These are phyloP conservation scores for Cercophora sp. DNA, from an alignment of 495 filamentous ascomycete genomes.

Conservation along the genomic window DNA sequence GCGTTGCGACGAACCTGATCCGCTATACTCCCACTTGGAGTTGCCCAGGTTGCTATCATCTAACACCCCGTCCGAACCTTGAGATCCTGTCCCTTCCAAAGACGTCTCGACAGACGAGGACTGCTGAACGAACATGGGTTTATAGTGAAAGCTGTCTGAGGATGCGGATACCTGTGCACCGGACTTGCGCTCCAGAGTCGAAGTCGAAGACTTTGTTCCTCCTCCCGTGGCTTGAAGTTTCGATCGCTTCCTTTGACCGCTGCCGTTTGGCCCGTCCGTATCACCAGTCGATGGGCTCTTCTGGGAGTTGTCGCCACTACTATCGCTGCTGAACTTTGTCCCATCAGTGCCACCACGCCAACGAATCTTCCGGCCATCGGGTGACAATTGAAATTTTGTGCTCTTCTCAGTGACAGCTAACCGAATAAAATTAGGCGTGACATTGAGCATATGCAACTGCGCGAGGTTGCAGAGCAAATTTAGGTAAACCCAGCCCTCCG, in stretches of 20 bases:
- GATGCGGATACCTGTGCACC: conserved; percentile 32
- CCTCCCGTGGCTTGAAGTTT: conserved; percentile 25
- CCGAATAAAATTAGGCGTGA: conserved; percentile 68
- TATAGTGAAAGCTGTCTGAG: conserved; percentile 56
- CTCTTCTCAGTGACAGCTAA: conserved; percentile 62
- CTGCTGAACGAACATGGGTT: conserved; percentile 56
- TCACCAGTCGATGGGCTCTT: conserved; percentile 38
- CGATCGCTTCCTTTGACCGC: conserved; percentile 35
- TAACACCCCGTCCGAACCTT: conserved; percentile 13
- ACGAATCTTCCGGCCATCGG: conserved; percentile 67
- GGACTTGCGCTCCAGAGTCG: conserved; percentile 36
- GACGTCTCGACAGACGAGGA: conserved; percentile 43
- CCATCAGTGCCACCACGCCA: conserved; percentile 65
- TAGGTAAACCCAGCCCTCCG: conserved; percentile 74
- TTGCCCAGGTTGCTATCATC: conserved; percentile 34
- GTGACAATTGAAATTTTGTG: conserved; percentile 64
- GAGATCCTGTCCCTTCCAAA: conserved; percentile 35
- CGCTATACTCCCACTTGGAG: conserved; percentile 39
- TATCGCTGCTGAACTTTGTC: conserved; percentile 57
- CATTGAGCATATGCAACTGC: conserved; percentile 73
- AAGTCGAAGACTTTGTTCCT: conserved; percentile 11
- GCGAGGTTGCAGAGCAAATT: conserved; percentile 77
- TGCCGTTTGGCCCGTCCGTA: conserved; percentile 34
- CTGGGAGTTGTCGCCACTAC: conserved; percentile 40
- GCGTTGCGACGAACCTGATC: conserved; percentile 40